Percentiles rank a stretch among this genome's conserved stretches.
Conservation (phyloP, 2,329 filamentous ascomycete species). For the Trichoderma cornu-damae region DNA sequence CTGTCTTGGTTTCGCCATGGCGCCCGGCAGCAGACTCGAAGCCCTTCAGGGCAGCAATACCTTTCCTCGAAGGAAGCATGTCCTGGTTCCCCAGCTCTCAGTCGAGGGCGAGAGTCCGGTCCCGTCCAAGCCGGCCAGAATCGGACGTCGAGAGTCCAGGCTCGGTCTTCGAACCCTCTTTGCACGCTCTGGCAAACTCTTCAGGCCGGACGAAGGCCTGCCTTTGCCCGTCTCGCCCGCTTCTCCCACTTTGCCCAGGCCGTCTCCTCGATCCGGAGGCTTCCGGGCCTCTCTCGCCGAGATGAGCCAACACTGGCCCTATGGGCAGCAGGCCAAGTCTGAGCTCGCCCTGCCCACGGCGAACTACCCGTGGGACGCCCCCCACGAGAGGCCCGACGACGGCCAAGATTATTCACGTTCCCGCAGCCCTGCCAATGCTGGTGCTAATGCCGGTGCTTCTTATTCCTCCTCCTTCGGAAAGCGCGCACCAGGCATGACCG, state of each 20-base stretch:
- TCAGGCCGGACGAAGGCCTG: constrained; percentile 33
- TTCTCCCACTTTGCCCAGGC: constrained; percentile 19
- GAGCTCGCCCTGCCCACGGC: constrained; percentile 19
- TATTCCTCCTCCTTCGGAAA: constrained; percentile 7
- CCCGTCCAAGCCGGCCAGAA: constrained; percentile 41
- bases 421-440: constrained; percentile 8
- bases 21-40: constrained; percentile 20
- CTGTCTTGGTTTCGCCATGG: constrained; percentile 25
- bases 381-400: constrained; percentile 15
- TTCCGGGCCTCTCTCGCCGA: constrained; percentile 45
- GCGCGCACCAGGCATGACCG: constrained; percentile 20
- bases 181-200: constrained; percentile 38
- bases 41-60: constrained; percentile 17
- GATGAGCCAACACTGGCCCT: constrained; percentile 41
- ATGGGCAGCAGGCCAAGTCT: constrained; percentile 27
- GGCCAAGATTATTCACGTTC: constrained; percentile 17
- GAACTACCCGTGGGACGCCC: constrained; percentile 3
- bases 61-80: background rate
- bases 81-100: constrained; percentile 3
- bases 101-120: constrained; percentile 23
- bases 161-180: constrained; percentile 50
- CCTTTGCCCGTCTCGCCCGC: constrained; percentile 23
- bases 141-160: constrained; percentile 46
- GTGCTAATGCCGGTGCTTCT: background rate
- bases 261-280: constrained; percentile 32